phyloP scores from a whole-genome alignment of 225 moss, liverwort and hornwort species.

The Antitrichia curtipendula region DNA sequence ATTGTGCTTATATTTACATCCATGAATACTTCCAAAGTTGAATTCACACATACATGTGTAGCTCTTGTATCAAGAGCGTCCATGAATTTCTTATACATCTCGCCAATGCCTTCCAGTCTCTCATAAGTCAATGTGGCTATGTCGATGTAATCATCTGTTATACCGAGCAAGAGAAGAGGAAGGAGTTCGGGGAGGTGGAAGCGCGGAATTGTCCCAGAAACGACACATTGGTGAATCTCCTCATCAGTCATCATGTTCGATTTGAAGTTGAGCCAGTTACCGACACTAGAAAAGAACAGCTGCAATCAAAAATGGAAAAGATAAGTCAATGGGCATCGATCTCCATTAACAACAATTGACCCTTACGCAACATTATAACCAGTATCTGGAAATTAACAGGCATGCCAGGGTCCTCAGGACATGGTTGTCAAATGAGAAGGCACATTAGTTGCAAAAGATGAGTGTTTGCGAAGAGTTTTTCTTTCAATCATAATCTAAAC shows the following conservation, averaged over 20 bases:
- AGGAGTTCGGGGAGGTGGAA: slow-evolving; percentile 50
- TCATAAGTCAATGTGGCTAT: slow-evolving; percentile 47
- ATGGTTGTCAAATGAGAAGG: not conserved
- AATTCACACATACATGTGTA: slow-evolving; percentile 9
- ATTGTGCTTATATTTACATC: not conserved
- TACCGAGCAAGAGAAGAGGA: slow-evolving; percentile 64
- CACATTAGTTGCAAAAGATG: not conserved
- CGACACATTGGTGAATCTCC: not conserved
- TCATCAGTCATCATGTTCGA: slow-evolving; percentile 13
- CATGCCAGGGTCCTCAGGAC: not conserved
- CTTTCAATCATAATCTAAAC: not conserved
- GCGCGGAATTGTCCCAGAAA: slow-evolving; percentile 29
- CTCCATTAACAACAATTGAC: not conserved
- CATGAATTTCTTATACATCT: slow-evolving; percentile 38
- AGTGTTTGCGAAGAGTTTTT: too few species aligned
- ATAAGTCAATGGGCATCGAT: not conserved
- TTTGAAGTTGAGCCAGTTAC: slow-evolving; percentile 72
- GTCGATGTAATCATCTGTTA: slow-evolving; percentile 62
- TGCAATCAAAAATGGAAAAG: slow-evolving; percentile 1
- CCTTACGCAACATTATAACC: not conserved
- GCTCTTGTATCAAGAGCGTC: slow-evolving; percentile 15
- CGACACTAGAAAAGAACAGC: slow-evolving; percentile 61
- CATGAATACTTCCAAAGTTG: not conserved
- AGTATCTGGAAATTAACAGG: not conserved
- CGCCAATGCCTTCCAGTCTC: slow-evolving; percentile 55